Conservation (phyloP, 805 yeast species). For the Pichia thaimueangensis region DNA sequence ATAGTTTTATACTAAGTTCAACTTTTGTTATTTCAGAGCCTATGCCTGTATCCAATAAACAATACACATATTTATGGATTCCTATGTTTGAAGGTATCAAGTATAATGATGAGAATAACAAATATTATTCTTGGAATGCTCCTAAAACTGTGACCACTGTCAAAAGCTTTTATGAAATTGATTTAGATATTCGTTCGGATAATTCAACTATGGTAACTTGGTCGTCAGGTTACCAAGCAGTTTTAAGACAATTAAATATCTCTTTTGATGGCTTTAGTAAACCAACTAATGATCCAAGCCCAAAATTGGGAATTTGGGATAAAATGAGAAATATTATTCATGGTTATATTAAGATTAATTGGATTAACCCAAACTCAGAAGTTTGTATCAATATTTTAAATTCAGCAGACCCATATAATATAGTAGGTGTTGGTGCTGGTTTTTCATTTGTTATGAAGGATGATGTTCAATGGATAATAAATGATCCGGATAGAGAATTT, state of each 20-base stretch:
- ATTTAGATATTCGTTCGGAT: conserved; percentile 47
- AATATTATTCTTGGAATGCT: conserved; percentile 51
- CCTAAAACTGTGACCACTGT: conserved; percentile 73
- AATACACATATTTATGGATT: conserved; percentile 53
- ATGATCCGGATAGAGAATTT: conserved; percentile 49
- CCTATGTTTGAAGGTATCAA: conserved; percentile 50
- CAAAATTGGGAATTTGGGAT: conserved; percentile 89
- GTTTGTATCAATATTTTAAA: conserved; percentile 65
- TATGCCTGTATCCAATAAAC: conserved; percentile 41
- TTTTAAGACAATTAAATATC: conserved; percentile 71
- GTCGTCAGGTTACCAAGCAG: conserved; percentile 83
- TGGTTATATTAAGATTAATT: conserved; percentile 48
- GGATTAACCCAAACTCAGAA: conserved; percentile 41
- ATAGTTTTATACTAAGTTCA: conserved; percentile 36
- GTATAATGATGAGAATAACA: conserved; percentile 27
- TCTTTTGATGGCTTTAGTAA: conserved; percentile 80
- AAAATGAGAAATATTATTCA: conserved; percentile 72
- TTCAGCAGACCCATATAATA: conserved; percentile 68
- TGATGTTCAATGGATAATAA: conserved; percentile 52
- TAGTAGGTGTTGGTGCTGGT: conserved; percentile 66
- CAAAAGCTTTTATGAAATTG: conserved; percentile 60
- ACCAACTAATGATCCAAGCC: conserved; percentile 84
- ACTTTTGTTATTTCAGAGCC: conserved; percentile 66
- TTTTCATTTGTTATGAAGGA: conserved; percentile 68
- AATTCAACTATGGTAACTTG: conserved; percentile 65